These are phyloP conservation scores for Solanum tacnaense DNA, from an alignment of 257 asterid genomes.

Conservation along the genomic window DNA sequence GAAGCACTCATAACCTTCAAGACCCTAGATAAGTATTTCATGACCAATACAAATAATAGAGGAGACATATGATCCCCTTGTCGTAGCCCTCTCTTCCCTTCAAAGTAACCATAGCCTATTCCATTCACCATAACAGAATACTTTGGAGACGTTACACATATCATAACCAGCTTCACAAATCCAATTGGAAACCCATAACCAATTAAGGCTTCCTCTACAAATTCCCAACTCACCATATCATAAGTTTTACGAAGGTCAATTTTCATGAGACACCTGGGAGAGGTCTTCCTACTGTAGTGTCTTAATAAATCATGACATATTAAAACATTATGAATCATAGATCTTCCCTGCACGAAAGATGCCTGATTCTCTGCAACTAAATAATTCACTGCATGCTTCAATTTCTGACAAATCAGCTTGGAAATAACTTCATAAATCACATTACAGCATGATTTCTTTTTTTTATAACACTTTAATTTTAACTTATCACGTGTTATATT, in stretches of 20 bases:
- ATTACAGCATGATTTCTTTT: too few relatives aligned
- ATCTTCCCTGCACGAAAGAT: background rate
- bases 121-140: background rate
- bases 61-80: background rate
- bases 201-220: background rate
- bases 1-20: background rate
- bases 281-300: background rate
- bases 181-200: background rate
- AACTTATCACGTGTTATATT: too few relatives aligned
- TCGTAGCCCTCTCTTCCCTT: background rate
- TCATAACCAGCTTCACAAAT: background rate
- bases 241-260: background rate
- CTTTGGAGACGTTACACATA: background rate
- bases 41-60: background rate
- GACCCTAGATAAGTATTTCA: background rate
- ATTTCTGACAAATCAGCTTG: background rate
- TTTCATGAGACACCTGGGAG: background rate
- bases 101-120: background rate
- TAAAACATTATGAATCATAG: background rate
- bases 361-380: background rate
- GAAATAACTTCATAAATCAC: background rate
- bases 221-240: background rate
- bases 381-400: background rate
- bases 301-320: background rate
- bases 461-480: too few relatives aligned